Conservation (phyloP, 306 rosid species). For the Ormosia semicastrata region DNA sequence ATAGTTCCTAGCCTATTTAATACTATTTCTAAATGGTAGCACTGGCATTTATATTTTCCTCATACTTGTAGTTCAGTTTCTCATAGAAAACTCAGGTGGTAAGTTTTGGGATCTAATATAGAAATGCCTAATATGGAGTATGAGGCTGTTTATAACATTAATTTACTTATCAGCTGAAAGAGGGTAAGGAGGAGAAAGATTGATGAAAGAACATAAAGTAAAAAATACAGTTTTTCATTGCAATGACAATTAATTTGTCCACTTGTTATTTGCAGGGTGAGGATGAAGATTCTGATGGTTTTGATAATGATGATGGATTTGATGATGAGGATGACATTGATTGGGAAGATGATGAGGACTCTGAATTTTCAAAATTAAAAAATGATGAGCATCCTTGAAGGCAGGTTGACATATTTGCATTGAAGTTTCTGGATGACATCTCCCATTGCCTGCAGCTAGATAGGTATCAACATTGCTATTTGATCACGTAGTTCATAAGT, state of each 20-base stretch:
- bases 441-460: slow-evolving; percentile 23
- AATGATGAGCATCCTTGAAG: slow-evolving; percentile 30
- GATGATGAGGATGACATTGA: slow-evolving; percentile 22
- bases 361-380: slow-evolving; percentile 15
- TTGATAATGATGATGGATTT: slow-evolving; percentile 12
- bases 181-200: neutral
- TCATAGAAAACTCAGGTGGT: neutral
- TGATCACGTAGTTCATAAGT: slow-evolving; percentile 13
- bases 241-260: neutral
- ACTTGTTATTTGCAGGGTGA: slow-evolving; percentile 51
- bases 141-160: neutral
- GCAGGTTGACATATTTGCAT: slow-evolving; percentile 16
- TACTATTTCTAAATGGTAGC: neutral
- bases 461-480: slow-evolving; percentile 26
- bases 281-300: slow-evolving; percentile 50
- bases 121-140: neutral
- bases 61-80: slow-evolving; percentile 16
- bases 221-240: neutral
- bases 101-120: slow-evolving; percentile 1
- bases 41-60: neutral
- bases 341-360: slow-evolving; percentile 42
- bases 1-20: slow-evolving; percentile 5
- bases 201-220: slow-evolving; percentile 8
- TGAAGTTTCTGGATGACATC: slow-evolving; percentile 10
- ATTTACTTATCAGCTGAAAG: slow-evolving; percentile 8